Percentiles rank a stretch among this genome's conserved stretches.
Conservation (phyloP, 176 grass and related monocot species). For the Phyllostachys edulis region DNA sequence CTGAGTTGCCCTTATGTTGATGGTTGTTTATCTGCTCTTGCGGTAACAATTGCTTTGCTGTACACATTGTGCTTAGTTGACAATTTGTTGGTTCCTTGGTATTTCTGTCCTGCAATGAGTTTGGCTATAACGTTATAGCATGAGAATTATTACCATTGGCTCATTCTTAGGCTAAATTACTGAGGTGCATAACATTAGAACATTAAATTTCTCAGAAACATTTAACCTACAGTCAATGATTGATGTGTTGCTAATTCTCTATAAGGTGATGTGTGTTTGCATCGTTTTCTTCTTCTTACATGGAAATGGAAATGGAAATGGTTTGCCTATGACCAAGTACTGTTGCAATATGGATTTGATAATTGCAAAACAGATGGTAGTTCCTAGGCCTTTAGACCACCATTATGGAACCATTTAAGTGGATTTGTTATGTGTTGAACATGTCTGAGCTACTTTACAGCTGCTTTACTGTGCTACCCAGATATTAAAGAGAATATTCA, state of each 20-base stretch:
- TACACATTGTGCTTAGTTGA: constrained; percentile 4
- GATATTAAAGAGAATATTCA: not conserved
- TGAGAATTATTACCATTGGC: not conserved
- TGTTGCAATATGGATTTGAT: constrained; percentile 11
- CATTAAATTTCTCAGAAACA: not conserved
- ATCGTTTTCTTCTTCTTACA: not conserved
- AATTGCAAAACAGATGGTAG: not conserved
- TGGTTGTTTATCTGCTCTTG: not conserved
- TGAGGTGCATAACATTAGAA: not conserved
- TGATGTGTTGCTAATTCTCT: not conserved
- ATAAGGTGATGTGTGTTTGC: not conserved
- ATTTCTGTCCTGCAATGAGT: constrained; percentile 10
- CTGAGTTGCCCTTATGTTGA: constrained; percentile 6
- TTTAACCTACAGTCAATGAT: not conserved
- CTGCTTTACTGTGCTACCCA: constrained; percentile 1
- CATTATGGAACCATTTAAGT: not conserved
- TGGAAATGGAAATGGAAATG: constrained; percentile 22
- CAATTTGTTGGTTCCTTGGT: not conserved
- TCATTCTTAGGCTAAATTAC: not conserved
- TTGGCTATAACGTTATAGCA: not conserved
- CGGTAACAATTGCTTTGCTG: not conserved
- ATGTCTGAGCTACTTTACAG: constrained; percentile 1
- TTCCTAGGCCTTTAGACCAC: not conserved
- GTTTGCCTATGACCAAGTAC: constrained; percentile 11
- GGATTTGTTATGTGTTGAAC: not conserved